These are phyloP conservation scores for Fusarium kyushuense DNA, from an alignment of 2,329 filamentous ascomycete genomes.

Conservation along the genomic window DNA sequence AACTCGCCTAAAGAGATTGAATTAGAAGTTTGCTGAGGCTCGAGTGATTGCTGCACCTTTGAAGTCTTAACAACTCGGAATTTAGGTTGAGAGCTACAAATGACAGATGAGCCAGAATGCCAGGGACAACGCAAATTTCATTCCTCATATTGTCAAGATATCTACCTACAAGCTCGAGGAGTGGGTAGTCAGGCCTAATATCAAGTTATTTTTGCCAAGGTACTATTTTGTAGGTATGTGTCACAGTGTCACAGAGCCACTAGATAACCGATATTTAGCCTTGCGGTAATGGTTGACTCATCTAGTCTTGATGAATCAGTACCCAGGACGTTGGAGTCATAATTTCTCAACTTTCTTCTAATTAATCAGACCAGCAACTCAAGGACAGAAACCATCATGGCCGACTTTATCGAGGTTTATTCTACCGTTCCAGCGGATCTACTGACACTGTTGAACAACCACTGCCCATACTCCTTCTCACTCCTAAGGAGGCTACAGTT, in stretches of 20 bases:
- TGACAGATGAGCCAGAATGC: too few species aligned
- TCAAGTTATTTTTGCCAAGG: not conserved
- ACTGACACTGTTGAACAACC: constrained; percentile 60
- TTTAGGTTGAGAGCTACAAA: too few species aligned
- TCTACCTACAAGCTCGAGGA: too few species aligned
- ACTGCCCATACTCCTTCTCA: constrained; percentile 70
- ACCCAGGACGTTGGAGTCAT: not conserved
- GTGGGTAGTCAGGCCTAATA: too few species aligned
- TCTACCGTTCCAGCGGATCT: constrained; percentile 53
- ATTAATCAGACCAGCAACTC: not conserved
- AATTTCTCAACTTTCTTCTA: not conserved
- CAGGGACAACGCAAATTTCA: not conserved
- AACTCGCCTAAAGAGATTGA: not conserved
- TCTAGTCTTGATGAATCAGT: not conserved
- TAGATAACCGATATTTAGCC: constrained; percentile 44
- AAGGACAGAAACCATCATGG: constrained; percentile 22
- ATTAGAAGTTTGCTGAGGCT: too few species aligned
- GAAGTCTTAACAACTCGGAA: too few species aligned
- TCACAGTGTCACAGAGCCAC: not conserved
- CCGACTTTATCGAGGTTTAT: constrained; percentile 40
- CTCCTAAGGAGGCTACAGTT: constrained; percentile 74
- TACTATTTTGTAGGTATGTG: not conserved
- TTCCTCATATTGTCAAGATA: too few species aligned
- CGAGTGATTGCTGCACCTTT: too few species aligned
- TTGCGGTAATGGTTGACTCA: not conserved